A percentile compares a stretch with the other conserved stretches of the same genome.
These are phyloP conservation scores for Adansonia gregorii DNA, from an alignment of 441 rosid genomes.

Conservation along the genomic window DNA sequence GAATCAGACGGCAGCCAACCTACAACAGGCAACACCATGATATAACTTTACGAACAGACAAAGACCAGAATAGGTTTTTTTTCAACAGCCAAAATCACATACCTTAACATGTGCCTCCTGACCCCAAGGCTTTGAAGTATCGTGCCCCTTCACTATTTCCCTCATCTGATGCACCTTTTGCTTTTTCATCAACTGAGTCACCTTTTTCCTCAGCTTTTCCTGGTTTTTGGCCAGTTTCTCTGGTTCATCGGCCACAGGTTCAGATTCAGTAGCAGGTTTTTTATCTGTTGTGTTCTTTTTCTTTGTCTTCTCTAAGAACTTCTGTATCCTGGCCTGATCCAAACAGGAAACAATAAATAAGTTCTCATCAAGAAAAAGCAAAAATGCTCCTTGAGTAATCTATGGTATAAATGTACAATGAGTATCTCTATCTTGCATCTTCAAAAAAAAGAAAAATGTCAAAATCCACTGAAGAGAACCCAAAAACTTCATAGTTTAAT, in stretches of 20 bases:
- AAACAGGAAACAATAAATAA: conserved; percentile 22
- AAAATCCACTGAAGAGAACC: neutral
- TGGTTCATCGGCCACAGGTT: conserved; percentile 38
- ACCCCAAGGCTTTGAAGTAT: conserved; percentile 79
- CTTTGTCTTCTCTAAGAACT: conserved; percentile 71
- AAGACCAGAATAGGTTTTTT: conserved; percentile 15
- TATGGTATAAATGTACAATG: neutral
- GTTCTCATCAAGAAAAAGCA: conserved; percentile 27
- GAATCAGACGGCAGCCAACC: conserved; percentile 91
- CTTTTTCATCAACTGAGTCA: conserved; percentile 61
- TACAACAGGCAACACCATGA: conserved; percentile 42
- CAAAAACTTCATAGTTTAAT: neutral
- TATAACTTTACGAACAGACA: conserved; percentile 22
- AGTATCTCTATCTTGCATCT: neutral
- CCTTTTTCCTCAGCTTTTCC: conserved; percentile 63
- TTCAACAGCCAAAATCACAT: conserved; percentile 32
- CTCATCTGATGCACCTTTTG: conserved; percentile 63
- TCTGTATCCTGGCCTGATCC: conserved; percentile 71
- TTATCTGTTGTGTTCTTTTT: conserved; percentile 43
- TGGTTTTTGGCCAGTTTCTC: conserved; percentile 45
- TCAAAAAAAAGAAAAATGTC: neutral
- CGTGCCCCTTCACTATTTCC: conserved; percentile 59
- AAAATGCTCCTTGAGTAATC: neutral
- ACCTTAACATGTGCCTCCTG: conserved; percentile 93
- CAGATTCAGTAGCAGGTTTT: conserved; percentile 40